These are phyloP conservation scores for Podospora anserina DNA, from an alignment of 495 filamentous ascomycete species.

Conservation along the genomic window DNA sequence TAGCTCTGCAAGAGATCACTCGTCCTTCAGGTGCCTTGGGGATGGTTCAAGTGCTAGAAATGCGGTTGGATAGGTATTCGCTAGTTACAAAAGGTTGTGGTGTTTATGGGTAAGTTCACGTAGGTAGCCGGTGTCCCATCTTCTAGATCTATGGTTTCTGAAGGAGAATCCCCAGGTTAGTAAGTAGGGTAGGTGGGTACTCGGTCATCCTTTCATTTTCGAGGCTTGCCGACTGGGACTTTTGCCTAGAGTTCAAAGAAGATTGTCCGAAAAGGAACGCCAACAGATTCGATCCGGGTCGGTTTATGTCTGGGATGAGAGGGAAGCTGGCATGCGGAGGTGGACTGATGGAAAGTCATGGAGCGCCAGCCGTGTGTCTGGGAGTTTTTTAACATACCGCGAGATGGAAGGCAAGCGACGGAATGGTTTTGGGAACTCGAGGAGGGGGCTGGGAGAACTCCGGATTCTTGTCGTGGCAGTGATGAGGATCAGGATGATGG, in stretches of 20 bases:
- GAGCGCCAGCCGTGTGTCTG: conserved; percentile 96
- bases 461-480: conserved; percentile 71
- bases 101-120: too few species aligned
- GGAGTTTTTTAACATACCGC: conserved; percentile 94
- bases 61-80: too few species aligned
- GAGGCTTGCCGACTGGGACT: conserved; percentile 91
- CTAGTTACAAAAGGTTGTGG: too few species aligned
- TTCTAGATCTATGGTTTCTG: too few species aligned
- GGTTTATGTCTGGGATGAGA: conserved; percentile 98
- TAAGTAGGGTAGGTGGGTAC: too few species aligned
- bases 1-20: too few species aligned
- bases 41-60: too few species aligned
- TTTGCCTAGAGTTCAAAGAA: conserved; percentile 84
- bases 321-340: conserved; percentile 95
- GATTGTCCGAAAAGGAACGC: conserved; percentile 94
- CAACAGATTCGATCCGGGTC: conserved; percentile 93
- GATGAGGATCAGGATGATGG: conserved; percentile 80
- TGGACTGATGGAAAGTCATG: conserved; percentile 99
- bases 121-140: too few species aligned
- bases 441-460: conserved; percentile 65
- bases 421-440: conserved; percentile 54
- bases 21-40: too few species aligned
- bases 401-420: conserved; percentile 97
- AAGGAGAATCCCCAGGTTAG: too few species aligned
- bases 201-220: conserved; percentile 51